A percentile compares a stretch with the other conserved stretches of the same genome.
These are phyloP conservation scores for Cordyceps tenuipes DNA, from an alignment of 2,329 filamentous ascomycete genomes.

Conservation along the genomic window DNA sequence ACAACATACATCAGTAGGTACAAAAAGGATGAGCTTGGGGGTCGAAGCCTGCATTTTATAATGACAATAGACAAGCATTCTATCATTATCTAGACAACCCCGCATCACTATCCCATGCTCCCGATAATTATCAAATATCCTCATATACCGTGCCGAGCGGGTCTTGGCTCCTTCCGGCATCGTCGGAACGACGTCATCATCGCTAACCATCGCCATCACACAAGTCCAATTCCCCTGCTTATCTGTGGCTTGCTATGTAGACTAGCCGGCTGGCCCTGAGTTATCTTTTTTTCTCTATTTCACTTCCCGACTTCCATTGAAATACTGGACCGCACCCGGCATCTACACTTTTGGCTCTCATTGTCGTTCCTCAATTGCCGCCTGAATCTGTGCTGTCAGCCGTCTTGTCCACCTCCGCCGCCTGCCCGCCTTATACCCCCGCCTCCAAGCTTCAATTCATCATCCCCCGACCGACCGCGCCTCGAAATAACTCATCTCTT, in stretches of 20 bases:
- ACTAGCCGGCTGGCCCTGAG: neutral
- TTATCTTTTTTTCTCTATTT: neutral
- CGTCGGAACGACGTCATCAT: constrained; percentile 11
- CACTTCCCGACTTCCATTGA: neutral
- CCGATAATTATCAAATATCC: neutral
- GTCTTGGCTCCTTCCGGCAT: constrained; percentile 3
- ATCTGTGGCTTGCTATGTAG: neutral
- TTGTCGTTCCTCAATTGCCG: neutral
- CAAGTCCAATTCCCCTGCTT: constrained; percentile 1
- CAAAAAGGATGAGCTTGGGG: too few relatives aligned
- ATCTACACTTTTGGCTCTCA: neutral
- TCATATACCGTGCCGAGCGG: neutral
- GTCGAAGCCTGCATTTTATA: too few relatives aligned
- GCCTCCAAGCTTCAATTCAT: neutral
- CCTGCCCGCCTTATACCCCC: neutral
- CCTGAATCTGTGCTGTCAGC: neutral
- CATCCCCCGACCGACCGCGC: neutral
- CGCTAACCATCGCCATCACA: neutral
- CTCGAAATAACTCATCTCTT: neutral
- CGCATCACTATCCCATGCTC: neutral
- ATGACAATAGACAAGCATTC: neutral
- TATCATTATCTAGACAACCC: too few relatives aligned
- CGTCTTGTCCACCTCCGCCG: neutral
- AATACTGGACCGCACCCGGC: neutral
- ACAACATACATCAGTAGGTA: too few relatives aligned